Evolutionary conservation across 768 basidiomycete species (phyloP).

Genomic region (Hortiboletus campestris): DNA sequence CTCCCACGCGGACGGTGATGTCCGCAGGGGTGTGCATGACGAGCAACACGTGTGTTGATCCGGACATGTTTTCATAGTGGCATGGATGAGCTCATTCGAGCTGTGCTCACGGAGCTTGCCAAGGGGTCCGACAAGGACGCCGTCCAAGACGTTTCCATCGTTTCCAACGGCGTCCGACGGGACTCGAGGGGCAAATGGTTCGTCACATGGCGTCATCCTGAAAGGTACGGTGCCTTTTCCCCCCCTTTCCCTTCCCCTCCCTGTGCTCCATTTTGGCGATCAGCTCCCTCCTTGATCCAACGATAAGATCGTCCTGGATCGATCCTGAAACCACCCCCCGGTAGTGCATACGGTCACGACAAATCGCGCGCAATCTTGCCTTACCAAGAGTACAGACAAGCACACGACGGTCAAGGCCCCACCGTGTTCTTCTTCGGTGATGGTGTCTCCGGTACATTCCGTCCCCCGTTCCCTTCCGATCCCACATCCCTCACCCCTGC

Average conservation of each 20-base stretch:
- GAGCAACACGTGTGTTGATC: constrained; percentile 1
- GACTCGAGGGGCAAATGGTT: constrained; percentile 64
- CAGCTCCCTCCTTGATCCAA: background rate
- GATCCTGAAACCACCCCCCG: background rate
- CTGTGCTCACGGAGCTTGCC: constrained; percentile 75
- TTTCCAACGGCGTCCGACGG: constrained; percentile 86
- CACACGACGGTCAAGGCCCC: constrained; percentile 41
- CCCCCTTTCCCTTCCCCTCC: background rate
- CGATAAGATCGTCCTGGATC: background rate
- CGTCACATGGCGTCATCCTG: constrained; percentile 86
- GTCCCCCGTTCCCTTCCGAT: background rate
- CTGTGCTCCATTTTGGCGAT: background rate
- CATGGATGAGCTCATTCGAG: constrained; percentile 92
- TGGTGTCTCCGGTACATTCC: constrained; percentile 77
- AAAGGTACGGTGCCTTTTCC: constrained; percentile 51
- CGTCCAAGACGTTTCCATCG: constrained; percentile 78
- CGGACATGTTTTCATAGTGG: constrained; percentile 50
- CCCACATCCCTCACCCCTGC: background rate
- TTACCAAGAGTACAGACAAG: constrained; percentile 52
- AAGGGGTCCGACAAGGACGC: constrained; percentile 53
- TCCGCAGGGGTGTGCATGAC: constrained; percentile 1
- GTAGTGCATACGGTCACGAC: constrained; percentile 85
- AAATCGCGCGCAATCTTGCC: constrained; percentile 94
- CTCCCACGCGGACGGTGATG: constrained; percentile 6
- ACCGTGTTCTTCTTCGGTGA: constrained; percentile 96